Conservation (phyloP, 805 yeast species). For the Sungouiella thailandica region DNA sequence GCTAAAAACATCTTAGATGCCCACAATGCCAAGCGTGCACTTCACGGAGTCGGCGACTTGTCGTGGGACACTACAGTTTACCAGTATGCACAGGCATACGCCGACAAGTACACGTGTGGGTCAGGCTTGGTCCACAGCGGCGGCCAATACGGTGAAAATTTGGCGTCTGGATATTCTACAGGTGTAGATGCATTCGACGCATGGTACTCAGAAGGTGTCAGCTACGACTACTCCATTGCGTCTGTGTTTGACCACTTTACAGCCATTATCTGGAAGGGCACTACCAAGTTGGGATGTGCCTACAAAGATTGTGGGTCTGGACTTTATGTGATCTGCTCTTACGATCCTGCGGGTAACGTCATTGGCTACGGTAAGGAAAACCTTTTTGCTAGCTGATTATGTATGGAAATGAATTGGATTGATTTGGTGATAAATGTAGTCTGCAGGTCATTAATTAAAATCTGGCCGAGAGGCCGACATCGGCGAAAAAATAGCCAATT, state of each 20-base stretch:
- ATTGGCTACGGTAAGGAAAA: constrained; percentile 33
- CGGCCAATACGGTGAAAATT: constrained; percentile 20
- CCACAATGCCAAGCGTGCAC: constrained; percentile 42
- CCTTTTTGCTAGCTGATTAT: constrained; percentile 5
- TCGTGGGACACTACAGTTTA: constrained; percentile 54
- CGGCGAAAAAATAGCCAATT: too few species aligned
- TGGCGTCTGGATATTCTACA: constrained; percentile 34
- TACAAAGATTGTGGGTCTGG: constrained; percentile 54
- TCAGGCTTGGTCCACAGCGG: constrained; percentile 12
- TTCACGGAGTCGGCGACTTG: constrained; percentile 25
- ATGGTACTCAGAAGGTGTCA: constrained; percentile 15
- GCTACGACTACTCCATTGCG: constrained; percentile 10
- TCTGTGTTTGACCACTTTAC: constrained; percentile 56
- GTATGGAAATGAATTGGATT: neutral
- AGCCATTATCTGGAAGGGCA: constrained; percentile 67
- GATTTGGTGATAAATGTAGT: neutral
- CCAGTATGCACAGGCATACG: constrained; percentile 45
- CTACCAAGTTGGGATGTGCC: constrained; percentile 69
- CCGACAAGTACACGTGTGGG: constrained; percentile 45
- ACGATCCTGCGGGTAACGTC: constrained; percentile 69
- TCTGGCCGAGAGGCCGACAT: too few species aligned
- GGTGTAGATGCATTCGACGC: constrained; percentile 16
- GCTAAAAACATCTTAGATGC: constrained; percentile 46
- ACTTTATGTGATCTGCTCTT: constrained; percentile 68
- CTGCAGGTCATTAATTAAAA: too few species aligned